A percentile compares a stretch with the other conserved stretches of the same genome.
Conservation (phyloP, 345 rosid genomes). For the Dipteronia dyeriana region DNA sequence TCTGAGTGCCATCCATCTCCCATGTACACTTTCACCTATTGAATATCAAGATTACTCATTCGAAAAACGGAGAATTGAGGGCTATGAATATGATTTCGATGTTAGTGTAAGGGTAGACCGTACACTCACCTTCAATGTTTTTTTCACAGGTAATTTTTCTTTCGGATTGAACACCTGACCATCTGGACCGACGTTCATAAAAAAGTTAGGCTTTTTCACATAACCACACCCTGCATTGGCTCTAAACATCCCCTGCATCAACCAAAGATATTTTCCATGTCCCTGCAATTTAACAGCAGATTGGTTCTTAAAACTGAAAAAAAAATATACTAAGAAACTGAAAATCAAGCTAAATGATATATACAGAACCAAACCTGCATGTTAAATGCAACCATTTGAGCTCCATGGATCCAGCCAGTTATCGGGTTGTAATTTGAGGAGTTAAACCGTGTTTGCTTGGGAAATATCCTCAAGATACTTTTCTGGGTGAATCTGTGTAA, state of each 20-base stretch:
- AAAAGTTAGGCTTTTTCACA: constrained; percentile 65
- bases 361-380: constrained; percentile 60
- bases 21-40: constrained; percentile 60
- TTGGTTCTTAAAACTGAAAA: neutral
- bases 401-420: constrained; percentile 79
- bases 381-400: constrained; percentile 89
- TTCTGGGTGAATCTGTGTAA: constrained; percentile 64
- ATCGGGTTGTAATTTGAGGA: constrained; percentile 78
- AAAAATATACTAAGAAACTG: neutral
- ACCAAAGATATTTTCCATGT: constrained; percentile 69
- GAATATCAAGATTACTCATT: neutral
- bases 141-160: constrained; percentile 40
- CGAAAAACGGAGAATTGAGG: constrained; percentile 1
- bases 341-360: neutral
- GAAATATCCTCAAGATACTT: constrained; percentile 72
- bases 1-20: constrained; percentile 74
- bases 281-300: constrained; percentile 39
- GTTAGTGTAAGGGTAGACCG: neutral
- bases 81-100: neutral
- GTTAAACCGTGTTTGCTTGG: constrained; percentile 60
- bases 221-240: constrained; percentile 75
- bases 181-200: constrained; percentile 36
- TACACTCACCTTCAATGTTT: constrained; percentile 48
- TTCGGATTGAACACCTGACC: constrained; percentile 50
- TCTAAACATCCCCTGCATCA: constrained; percentile 83